Percentiles rank a stretch among this genome's conserved stretches.
phyloP scores from a whole-genome alignment of 2,329 filamentous ascomycete genomes.

The Teratosphaeria viscida region DNA sequence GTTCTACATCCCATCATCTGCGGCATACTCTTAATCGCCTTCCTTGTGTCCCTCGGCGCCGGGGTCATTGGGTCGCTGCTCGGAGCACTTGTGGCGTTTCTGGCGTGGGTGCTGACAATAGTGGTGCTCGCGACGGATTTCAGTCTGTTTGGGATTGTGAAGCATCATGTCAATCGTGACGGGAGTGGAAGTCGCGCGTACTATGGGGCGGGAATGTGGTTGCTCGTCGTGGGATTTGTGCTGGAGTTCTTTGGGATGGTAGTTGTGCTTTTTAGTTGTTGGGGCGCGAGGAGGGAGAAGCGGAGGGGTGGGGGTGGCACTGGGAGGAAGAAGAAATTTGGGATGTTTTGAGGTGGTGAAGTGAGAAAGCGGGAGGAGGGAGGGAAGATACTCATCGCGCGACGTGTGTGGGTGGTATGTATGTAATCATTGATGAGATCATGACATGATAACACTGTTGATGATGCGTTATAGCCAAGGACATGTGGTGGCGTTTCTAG shows the following conservation, averaged over 20 bases:
- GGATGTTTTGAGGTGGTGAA: neutral
- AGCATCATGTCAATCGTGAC: slow-evolving; percentile 42
- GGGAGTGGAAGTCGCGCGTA: slow-evolving; percentile 31
- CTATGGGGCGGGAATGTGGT: slow-evolving; percentile 50
- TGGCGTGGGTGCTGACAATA: slow-evolving; percentile 41
- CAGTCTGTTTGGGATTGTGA: slow-evolving; percentile 45
- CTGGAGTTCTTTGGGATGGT: slow-evolving; percentile 45
- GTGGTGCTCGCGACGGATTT: slow-evolving; percentile 48
- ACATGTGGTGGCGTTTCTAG: too few species aligned
- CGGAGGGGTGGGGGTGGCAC: slow-evolving; percentile 2
- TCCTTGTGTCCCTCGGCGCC: slow-evolving; percentile 44
- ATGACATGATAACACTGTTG: too few species aligned
- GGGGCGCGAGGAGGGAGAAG: slow-evolving; percentile 14
- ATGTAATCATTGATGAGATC: too few species aligned
- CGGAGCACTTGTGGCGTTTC: slow-evolving; percentile 39
- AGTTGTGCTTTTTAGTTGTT: slow-evolving; percentile 46
- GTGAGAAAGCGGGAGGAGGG: neutral
- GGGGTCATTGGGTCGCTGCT: slow-evolving; percentile 44
- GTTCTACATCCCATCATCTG: slow-evolving; percentile 52
- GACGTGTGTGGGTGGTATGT: too few species aligned
- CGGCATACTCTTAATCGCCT: slow-evolving; percentile 48
- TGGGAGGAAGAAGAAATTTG: neutral
- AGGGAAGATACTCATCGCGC: neutral
- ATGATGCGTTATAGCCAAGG: too few species aligned
- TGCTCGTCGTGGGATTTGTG: slow-evolving; percentile 46